phyloP scores from a whole-genome alignment of 441 rosid species.

The Metrosideros polymorpha region DNA sequence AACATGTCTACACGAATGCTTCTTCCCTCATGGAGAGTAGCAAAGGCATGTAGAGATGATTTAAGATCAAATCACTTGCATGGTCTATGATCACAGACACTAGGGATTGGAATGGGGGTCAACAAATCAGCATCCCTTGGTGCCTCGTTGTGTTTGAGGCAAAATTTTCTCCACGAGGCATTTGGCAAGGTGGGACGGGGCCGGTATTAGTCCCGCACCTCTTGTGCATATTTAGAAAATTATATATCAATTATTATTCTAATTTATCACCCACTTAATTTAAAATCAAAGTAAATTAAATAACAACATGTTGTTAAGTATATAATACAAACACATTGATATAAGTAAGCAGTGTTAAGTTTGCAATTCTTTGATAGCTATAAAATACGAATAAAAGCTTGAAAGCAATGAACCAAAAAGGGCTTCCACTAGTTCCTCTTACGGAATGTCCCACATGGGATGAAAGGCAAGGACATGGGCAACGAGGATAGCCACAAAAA shows the following conservation, averaged over 20 bases:
- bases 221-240: too few relatives aligned
- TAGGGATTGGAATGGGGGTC: not conserved
- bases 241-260: too few relatives aligned
- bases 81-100: not conserved
- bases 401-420: not conserved
- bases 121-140: not conserved
- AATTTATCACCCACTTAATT: not conserved
- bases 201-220: too few relatives aligned
- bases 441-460: not conserved
- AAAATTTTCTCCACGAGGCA: too few relatives aligned
- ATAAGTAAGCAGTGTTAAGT: too few relatives aligned
- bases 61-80: not conserved
- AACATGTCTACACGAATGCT: too few relatives aligned
- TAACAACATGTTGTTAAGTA: not conserved
- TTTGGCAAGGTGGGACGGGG: too few relatives aligned
- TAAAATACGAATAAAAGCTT: not conserved
- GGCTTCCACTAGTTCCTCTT: not conserved
- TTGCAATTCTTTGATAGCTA: not conserved
- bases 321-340: not conserved
- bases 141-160: not conserved
- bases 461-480: not conserved
- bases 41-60: not conserved
- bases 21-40: not conserved
- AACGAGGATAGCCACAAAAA: not conserved
- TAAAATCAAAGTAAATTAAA: too few relatives aligned